Percentiles rank a stretch among this genome's conserved stretches.
These are phyloP conservation scores for Nannochloropsis gaditana DNA, from an alignment of 108 stramenopile genomes.

Conservation along the genomic window DNA sequence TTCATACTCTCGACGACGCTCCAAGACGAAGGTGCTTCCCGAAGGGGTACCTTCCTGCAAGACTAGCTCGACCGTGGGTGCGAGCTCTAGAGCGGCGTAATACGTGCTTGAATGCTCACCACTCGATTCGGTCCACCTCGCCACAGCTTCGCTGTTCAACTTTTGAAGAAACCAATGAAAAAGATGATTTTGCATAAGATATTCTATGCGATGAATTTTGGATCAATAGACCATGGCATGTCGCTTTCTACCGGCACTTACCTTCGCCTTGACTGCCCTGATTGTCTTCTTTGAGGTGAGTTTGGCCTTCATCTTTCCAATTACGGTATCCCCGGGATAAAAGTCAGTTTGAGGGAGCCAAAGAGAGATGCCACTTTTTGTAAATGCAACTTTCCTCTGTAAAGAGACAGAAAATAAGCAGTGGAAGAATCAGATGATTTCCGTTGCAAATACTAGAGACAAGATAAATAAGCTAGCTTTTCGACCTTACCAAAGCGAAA, in stretches of 20 bases:
- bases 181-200: too few relatives aligned
- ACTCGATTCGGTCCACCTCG: too few relatives aligned
- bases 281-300: background rate
- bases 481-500: background rate
- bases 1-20: background rate
- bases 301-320: background rate
- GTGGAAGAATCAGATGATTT: background rate
- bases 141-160: too few relatives aligned
- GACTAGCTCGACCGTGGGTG: too few relatives aligned
- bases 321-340: background rate
- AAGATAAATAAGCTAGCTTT: too few relatives aligned
- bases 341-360: background rate
- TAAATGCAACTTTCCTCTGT: background rate
- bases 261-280: background rate
- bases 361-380: background rate
- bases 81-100: too few relatives aligned
- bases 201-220: too few relatives aligned
- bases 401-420: background rate
- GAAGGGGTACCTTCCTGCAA: too few relatives aligned
- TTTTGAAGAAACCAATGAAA: too few relatives aligned
- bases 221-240: too few relatives aligned
- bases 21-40: background rate
- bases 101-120: too few relatives aligned
- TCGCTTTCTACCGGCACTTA: background rate
- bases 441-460: too few relatives aligned